A percentile compares a stretch with the other conserved stretches of the same genome.
Conservation (phyloP, 352 stramenopile genomes). For the Pythium biforme region DNA sequence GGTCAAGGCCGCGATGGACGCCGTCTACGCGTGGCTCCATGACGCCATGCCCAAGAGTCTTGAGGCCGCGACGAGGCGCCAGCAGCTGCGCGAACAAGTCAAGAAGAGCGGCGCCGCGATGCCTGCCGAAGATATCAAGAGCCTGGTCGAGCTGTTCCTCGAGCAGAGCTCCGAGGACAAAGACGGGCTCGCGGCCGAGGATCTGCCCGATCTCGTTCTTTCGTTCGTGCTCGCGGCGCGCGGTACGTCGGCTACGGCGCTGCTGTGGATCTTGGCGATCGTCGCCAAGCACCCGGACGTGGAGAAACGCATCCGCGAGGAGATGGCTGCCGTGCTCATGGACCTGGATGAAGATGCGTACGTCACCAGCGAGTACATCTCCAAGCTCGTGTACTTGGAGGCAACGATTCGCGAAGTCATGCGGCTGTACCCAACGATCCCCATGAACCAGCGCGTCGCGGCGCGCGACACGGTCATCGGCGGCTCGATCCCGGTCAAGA, state of each 20-base stretch:
- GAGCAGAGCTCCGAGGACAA: neutral
- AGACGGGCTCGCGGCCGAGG: neutral
- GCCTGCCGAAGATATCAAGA: constrained; percentile 17
- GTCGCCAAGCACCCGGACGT: constrained; percentile 65
- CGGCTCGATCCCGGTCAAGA: neutral
- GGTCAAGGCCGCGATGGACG: constrained; percentile 27
- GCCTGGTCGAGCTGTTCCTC: constrained; percentile 7
- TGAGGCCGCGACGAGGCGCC: constrained; percentile 13
- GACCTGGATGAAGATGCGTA: constrained; percentile 28
- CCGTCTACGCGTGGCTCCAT: constrained; percentile 40
- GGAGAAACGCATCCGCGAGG: constrained; percentile 37
- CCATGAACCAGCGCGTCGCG: constrained; percentile 55
- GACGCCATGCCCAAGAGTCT: constrained; percentile 32
- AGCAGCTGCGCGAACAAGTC: constrained; percentile 42
- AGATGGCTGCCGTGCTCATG: constrained; percentile 34
- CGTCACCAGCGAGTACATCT: constrained; percentile 48
- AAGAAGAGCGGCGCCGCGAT: neutral
- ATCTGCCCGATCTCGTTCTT: neutral
- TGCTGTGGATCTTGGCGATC: constrained; percentile 72
- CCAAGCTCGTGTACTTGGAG: constrained; percentile 58
- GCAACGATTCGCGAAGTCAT: constrained; percentile 60
- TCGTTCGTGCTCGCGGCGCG: constrained; percentile 67
- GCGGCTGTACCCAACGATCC: constrained; percentile 58
- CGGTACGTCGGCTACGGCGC: constrained; percentile 67
- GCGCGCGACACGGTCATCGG: constrained; percentile 54